These are phyloP conservation scores for Bruguiera sexangula DNA, from an alignment of 345 rosid genomes.

Conservation along the genomic window DNA sequence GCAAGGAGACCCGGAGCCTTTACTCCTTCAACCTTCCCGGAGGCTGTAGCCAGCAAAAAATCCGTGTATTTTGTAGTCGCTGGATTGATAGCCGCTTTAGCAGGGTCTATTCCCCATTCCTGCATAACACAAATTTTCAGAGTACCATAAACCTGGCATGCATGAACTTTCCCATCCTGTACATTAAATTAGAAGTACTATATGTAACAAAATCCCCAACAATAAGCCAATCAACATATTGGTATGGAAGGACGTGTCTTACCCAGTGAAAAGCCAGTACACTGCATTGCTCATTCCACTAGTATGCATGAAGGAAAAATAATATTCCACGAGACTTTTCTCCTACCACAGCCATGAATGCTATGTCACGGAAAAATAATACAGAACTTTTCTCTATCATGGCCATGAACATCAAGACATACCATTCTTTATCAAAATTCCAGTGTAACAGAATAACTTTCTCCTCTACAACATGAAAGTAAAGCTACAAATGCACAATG, in stretches of 20 bases:
- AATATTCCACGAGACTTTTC: too few species aligned
- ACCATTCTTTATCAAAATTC: constrained; percentile 1
- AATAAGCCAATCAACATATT: too few species aligned
- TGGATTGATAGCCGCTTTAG: constrained; percentile 50
- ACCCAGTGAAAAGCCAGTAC: too few species aligned
- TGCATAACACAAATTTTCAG: constrained; percentile 40
- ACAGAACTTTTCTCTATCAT: too few species aligned
- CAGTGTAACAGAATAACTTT: background rate
- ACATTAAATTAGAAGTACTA: too few species aligned
- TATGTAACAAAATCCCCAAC: too few species aligned
- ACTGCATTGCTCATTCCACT: too few species aligned
- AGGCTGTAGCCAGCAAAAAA: constrained; percentile 90
- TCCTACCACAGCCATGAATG: too few species aligned
- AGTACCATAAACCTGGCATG: background rate
- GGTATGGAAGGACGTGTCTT: too few species aligned
- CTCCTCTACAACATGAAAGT: background rate
- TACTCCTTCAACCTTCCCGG: constrained; percentile 89
- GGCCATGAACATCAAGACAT: background rate
- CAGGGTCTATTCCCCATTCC: constrained; percentile 78
- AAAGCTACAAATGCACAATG: background rate
- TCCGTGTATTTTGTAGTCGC: constrained; percentile 79
- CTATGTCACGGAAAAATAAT: too few species aligned
- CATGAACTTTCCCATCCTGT: background rate
- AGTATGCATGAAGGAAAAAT: too few species aligned
- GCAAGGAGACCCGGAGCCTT: constrained; percentile 91